phyloP scores from a whole-genome alignment of 441 rosid genomes.

The Hypseocharis bilobata region DNA sequence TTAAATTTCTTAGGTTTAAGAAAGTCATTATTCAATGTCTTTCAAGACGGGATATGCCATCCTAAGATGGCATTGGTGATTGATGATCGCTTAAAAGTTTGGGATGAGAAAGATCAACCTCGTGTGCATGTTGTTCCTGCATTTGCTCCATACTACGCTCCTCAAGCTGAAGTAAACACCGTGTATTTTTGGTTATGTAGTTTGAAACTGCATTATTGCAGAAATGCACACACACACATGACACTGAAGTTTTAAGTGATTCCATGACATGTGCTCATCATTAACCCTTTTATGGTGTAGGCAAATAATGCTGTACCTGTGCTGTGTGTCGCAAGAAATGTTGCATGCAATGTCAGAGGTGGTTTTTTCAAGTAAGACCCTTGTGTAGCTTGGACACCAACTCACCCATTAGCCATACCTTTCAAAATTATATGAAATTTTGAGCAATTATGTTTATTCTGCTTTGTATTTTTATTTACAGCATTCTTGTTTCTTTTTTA shows the following conservation, averaged over 20 bases:
- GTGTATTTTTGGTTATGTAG: slow-evolving; percentile 12
- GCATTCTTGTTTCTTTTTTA: slow-evolving; percentile 17
- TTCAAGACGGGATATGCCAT: slow-evolving; percentile 76
- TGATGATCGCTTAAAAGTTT: slow-evolving; percentile 92
- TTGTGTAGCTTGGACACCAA: neutral
- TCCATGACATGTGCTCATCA: neutral
- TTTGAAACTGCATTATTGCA: slow-evolving; percentile 14
- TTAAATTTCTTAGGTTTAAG: slow-evolving; percentile 49
- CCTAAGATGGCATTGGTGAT: slow-evolving; percentile 99
- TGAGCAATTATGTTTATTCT: slow-evolving; percentile 13
- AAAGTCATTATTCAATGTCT: slow-evolving; percentile 78
- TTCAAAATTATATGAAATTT: slow-evolving; percentile 9
- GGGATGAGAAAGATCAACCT: slow-evolving; percentile 98
- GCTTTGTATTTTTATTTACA: neutral
- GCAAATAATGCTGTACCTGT: slow-evolving; percentile 73
- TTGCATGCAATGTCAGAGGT: slow-evolving; percentile 96
- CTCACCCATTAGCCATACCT: neutral
- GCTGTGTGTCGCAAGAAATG: slow-evolving; percentile 95
- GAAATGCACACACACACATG: slow-evolving; percentile 17
- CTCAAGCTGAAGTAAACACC: slow-evolving; percentile 79
- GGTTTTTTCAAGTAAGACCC: slow-evolving; percentile 78
- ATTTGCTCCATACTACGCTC: slow-evolving; percentile 87
- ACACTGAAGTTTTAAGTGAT: slow-evolving; percentile 6
- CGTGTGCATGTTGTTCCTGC: slow-evolving; percentile 93
- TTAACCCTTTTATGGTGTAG: slow-evolving; percentile 26